A percentile compares a stretch with the other conserved stretches of the same genome.
phyloP scores from a whole-genome alignment of 495 filamentous ascomycete genomes.

The Pseudevernia furfuracea region DNA sequence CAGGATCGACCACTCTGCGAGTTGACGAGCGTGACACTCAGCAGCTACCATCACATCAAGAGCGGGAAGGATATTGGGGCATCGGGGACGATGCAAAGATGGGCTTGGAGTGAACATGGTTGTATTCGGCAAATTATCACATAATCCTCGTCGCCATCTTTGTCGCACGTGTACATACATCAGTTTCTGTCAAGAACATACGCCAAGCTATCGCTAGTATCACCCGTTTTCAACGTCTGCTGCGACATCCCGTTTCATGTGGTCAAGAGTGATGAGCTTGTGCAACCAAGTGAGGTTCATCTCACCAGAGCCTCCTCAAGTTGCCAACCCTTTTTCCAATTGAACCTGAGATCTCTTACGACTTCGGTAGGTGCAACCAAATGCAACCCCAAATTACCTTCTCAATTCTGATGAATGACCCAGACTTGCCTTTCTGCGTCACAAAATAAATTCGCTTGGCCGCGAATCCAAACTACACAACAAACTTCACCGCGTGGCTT shows the following conservation, averaged over 20 bases:
- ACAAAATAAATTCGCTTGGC: not conserved
- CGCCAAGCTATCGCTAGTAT: not conserved
- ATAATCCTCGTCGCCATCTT: not conserved
- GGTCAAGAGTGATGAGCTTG: not conserved
- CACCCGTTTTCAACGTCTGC: not conserved
- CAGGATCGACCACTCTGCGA: conserved; percentile 37
- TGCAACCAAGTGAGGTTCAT: not conserved
- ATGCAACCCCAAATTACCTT: not conserved
- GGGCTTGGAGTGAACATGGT: conserved; percentile 40
- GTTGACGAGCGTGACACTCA: conserved; percentile 44
- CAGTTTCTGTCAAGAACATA: not conserved
- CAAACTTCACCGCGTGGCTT: not conserved
- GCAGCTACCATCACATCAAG: conserved; percentile 30
- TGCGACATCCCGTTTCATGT: not conserved
- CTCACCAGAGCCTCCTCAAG: not conserved
- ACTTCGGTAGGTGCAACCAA: not conserved
- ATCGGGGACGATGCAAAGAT: conserved; percentile 47
- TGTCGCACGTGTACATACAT: not conserved
- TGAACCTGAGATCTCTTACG: not conserved
- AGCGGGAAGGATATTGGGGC: conserved; percentile 40
- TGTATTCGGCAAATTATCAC: not conserved
- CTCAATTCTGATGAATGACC: not conserved
- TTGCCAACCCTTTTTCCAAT: not conserved
- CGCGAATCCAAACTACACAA: not conserved
- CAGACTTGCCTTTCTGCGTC: not conserved